Evolutionary conservation across 345 rosid genomes (phyloP).

Genomic region (Syzygium oleosum): DNA sequence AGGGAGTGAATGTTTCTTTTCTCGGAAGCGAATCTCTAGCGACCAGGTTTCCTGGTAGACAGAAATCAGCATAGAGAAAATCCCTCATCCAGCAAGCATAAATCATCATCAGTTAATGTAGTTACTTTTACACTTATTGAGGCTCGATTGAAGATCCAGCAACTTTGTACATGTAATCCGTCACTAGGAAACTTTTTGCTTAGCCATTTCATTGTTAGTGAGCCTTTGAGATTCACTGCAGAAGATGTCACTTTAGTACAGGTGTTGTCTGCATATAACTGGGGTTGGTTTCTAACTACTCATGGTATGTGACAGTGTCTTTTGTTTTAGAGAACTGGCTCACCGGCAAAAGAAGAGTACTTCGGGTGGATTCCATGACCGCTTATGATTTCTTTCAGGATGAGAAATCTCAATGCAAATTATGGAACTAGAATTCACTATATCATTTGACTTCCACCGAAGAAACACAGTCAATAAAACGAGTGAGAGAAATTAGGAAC

Average conservation of each 20-base stretch:
- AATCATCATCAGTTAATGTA: slow-evolving; percentile 15
- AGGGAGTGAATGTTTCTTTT: background rate
- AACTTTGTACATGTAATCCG: background rate
- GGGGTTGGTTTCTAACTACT: background rate
- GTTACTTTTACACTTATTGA: slow-evolving; percentile 12
- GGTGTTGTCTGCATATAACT: background rate
- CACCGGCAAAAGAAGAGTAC: background rate
- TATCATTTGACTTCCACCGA: background rate
- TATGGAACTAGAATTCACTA: background rate
- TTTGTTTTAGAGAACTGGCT: background rate
- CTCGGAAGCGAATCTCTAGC: background rate
- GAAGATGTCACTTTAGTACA: background rate
- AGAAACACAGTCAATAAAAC: background rate
- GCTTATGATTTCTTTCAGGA: background rate
- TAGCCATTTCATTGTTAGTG: background rate
- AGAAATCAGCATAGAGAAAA: slow-evolving; percentile 6
- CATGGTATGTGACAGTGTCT: background rate
- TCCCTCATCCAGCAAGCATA: slow-evolving; percentile 17
- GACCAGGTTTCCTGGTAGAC: slow-evolving; percentile 18
- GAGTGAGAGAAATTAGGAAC: background rate
- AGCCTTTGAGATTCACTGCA: background rate
- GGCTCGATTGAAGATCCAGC: background rate
- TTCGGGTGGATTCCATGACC: background rate
- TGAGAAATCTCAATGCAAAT: background rate
- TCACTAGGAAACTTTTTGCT: background rate